Evolutionary conservation across 2,329 filamentous ascomycete species (phyloP).

Genomic region (Pezicula rhizophila): DNA sequence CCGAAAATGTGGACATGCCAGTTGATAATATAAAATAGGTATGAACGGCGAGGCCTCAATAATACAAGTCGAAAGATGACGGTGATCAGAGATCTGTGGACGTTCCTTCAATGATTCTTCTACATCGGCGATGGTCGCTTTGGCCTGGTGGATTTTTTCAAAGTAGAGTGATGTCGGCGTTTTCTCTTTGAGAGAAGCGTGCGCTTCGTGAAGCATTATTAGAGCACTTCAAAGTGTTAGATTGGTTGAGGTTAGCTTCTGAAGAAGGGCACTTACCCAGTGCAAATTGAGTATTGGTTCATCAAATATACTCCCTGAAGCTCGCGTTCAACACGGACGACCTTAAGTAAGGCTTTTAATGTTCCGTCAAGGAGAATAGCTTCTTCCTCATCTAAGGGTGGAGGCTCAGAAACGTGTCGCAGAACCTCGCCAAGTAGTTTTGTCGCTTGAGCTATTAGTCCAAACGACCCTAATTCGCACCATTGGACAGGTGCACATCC

Average conservation of each 20-base stretch:
- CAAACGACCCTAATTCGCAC: constrained; percentile 37
- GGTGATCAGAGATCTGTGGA: background rate
- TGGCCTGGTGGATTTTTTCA: background rate
- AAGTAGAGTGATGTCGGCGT: constrained; percentile 3
- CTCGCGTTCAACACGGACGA: constrained; percentile 8
- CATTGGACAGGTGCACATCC: background rate
- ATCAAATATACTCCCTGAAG: constrained; percentile 7
- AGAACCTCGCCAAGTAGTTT: constrained; percentile 26
- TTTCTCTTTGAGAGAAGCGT: constrained; percentile 1
- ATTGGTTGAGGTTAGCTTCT: background rate
- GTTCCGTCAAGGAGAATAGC: constrained; percentile 8
- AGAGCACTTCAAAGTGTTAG: constrained; percentile 4
- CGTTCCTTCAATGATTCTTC: constrained; percentile 1
- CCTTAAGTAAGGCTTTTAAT: constrained; percentile 5
- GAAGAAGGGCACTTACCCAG: constrained; percentile 5
- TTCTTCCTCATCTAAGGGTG: constrained; percentile 8
- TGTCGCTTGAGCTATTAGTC: constrained; percentile 34
- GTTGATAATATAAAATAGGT: constrained; percentile 7
- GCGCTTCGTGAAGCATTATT: constrained; percentile 11
- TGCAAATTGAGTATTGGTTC: constrained; percentile 11
- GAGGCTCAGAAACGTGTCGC: constrained; percentile 11
- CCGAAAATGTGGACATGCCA: constrained; percentile 5
- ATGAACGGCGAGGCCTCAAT: constrained; percentile 10
- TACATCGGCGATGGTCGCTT: background rate
- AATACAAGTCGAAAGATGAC: constrained; percentile 5